A percentile compares a stretch with the other conserved stretches of the same genome.
Conservation (phyloP, 2,329 filamentous ascomycete species). For the Diaporthe eres region DNA sequence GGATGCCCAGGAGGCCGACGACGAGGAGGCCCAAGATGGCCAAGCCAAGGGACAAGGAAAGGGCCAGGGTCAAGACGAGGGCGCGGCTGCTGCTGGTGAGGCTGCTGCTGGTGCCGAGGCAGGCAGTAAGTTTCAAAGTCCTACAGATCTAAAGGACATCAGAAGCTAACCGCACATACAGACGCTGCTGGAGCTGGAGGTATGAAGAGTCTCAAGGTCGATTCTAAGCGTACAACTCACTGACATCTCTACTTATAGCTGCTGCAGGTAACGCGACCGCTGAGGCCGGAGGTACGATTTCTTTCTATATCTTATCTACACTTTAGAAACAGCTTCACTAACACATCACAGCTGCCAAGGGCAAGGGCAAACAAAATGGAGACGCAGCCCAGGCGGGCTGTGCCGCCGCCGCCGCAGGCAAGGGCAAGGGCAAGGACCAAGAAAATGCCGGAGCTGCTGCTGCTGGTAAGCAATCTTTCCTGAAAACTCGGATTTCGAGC, state of each 20-base stretch:
- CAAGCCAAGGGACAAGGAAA: neutral
- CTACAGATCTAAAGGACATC: neutral
- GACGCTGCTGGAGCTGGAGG: constrained; percentile 12
- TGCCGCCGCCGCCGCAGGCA: neutral
- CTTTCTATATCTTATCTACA: neutral
- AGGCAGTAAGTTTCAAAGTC: neutral
- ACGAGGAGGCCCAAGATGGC: neutral
- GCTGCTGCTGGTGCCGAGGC: neutral
- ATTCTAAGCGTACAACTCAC: neutral
- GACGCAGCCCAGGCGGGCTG: neutral
- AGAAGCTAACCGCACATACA: neutral
- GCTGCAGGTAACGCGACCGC: constrained; percentile 1
- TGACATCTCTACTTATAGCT: neutral
- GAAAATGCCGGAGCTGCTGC: neutral
- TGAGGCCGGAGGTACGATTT: neutral
- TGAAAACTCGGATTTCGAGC: neutral
- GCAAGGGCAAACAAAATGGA: neutral
- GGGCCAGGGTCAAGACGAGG: neutral
- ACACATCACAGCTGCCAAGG: neutral
- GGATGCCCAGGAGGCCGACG: constrained; percentile 1
- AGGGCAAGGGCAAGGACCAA: constrained; percentile 13
- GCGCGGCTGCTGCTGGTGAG: too few relatives aligned
- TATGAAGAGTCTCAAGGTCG: neutral
- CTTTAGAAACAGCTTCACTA: neutral
- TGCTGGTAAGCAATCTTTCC: neutral